Percentiles rank a stretch among this genome's conserved stretches.
These are phyloP conservation scores for Rhexocercosporidium sp. DNA, from an alignment of 2,329 filamentous ascomycete species.

Conservation along the genomic window DNA sequence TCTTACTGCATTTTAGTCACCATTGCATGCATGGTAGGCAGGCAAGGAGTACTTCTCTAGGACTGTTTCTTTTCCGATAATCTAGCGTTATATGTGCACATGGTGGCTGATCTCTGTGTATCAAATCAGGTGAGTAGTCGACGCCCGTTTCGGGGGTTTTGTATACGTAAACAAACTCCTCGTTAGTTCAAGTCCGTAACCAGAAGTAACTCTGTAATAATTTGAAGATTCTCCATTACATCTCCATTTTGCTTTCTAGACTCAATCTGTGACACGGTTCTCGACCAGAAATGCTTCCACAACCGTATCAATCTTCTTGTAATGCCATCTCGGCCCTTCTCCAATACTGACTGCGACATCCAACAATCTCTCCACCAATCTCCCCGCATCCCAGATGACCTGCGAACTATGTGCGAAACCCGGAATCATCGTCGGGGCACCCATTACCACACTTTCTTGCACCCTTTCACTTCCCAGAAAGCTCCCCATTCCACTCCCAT, in stretches of 20 bases:
- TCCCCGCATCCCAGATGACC: conserved; percentile 15
- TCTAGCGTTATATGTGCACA: too few species aligned
- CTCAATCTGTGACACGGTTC: not conserved
- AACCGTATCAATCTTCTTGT: conserved; percentile 18
- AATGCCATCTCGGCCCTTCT: conserved; percentile 28
- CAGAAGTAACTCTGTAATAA: not conserved
- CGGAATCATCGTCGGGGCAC: conserved; percentile 24
- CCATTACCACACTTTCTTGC: not conserved
- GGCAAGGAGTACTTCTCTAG: too few species aligned
- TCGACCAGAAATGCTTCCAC: conserved; percentile 18
- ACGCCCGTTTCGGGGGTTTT: too few species aligned
- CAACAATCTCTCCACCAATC: conserved; percentile 22
- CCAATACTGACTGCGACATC: conserved; percentile 21
- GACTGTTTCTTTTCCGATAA: too few species aligned
- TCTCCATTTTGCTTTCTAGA: not conserved
- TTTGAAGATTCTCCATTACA: not conserved
- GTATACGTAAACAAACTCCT: too few species aligned
- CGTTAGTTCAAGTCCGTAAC: too few species aligned
- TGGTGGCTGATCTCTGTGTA: too few species aligned
- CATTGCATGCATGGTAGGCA: too few species aligned
- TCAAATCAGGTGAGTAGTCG: too few species aligned
- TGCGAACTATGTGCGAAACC: conserved; percentile 18
- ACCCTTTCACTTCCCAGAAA: not conserved
- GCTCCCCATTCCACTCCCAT: not conserved
- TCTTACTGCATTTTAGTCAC: too few species aligned